These are phyloP conservation scores for Barbarea vulgaris DNA, from an alignment of 345 rosid species.

Conservation along the genomic window DNA sequence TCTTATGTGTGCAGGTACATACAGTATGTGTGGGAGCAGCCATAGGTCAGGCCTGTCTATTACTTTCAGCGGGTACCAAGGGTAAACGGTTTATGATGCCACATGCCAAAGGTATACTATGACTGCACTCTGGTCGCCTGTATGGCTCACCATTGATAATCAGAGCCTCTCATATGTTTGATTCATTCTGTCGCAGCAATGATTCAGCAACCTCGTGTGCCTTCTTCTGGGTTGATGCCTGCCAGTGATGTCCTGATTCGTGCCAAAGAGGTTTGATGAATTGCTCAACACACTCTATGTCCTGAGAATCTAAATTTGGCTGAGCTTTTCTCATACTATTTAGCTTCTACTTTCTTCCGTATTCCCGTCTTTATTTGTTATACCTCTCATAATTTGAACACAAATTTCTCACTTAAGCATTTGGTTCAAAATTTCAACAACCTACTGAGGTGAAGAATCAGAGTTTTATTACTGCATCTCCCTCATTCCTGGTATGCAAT, in stretches of 20 bases:
- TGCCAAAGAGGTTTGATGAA: conserved; percentile 74
- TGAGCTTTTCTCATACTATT: not conserved
- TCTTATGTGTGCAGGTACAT: conserved; percentile 56
- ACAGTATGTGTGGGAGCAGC: conserved; percentile 82
- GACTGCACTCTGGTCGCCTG: not conserved
- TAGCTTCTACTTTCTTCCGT: not conserved
- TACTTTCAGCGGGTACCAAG: conserved; percentile 83
- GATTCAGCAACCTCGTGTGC: conserved; percentile 87
- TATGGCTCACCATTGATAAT: not conserved
- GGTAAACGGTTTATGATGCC: conserved; percentile 92
- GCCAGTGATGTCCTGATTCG: conserved; percentile 84
- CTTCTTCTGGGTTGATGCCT: conserved; percentile 83
- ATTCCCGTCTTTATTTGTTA: not conserved
- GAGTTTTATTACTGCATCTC: not conserved
- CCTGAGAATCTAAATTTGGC: not conserved
- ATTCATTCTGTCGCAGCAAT: conserved; percentile 56
- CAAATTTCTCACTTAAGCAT: not conserved
- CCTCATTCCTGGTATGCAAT: conserved; percentile 26
- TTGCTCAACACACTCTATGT: not conserved
- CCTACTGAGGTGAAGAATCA: conserved; percentile 4
- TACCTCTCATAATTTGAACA: not conserved
- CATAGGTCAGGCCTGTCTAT: conserved; percentile 76
- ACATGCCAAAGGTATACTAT: conserved; percentile 68
- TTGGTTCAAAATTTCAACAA: conserved; percentile 1
- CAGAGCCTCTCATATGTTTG: conserved; percentile 11